Evolutionary conservation across 2,329 filamentous ascomycete species (phyloP).

Genomic region (Paecilomyces sp.): DNA sequence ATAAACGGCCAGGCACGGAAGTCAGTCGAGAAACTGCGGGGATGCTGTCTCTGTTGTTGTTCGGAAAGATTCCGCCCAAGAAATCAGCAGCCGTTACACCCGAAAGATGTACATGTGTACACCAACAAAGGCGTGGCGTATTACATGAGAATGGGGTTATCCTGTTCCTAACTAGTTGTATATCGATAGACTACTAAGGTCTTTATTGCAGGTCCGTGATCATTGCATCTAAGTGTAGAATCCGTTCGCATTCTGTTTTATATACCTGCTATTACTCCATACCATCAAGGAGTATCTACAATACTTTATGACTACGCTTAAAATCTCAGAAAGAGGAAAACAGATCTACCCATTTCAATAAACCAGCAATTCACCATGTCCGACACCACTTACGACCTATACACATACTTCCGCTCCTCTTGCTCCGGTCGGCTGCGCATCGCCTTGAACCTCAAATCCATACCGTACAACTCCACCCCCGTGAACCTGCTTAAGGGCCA

Average conservation of each 20-base stretch:
- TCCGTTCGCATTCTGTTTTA: no score
- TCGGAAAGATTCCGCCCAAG: neutral
- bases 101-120: neutral
- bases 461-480: conserved; percentile 41
- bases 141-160: neutral
- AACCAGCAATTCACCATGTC: neutral
- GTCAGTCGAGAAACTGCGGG: neutral
- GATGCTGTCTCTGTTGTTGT: neutral
- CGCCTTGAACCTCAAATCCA: conserved; percentile 49
- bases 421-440: conserved; percentile 57
- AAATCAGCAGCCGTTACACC: neutral
- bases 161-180: neutral
- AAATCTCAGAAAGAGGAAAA: neutral
- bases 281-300: neutral
- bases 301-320: neutral
- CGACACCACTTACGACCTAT: conserved; percentile 1
- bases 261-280: neutral
- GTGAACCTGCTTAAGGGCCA: conserved; percentile 51
- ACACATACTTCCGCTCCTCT: conserved; percentile 58
- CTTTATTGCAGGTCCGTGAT: no score
- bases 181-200: no score
- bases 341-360: neutral
- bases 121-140: neutral
- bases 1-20: neutral
- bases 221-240: no score